phyloP scores from a whole-genome alignment of 2,329 filamentous ascomycete species.

The Cercospora sp. region DNA sequence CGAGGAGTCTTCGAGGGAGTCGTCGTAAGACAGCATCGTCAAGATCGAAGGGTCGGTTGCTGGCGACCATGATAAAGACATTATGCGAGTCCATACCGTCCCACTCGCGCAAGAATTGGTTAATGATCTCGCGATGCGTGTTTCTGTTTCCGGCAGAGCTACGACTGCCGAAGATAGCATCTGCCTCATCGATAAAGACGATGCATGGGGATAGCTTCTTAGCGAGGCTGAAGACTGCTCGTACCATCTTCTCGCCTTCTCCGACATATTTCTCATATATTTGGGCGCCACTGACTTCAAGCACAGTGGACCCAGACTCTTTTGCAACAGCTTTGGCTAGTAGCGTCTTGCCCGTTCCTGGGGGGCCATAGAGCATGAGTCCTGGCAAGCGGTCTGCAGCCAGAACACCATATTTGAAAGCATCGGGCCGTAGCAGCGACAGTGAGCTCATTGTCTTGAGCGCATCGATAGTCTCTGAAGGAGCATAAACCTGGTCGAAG shows the following conservation, averaged over 20 bases:
- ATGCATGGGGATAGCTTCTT: slow-evolving; percentile 89
- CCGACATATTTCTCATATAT: slow-evolving; percentile 97
- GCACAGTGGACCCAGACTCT: slow-evolving; percentile 65
- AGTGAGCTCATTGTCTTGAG: slow-evolving; percentile 86
- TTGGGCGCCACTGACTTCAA: slow-evolving; percentile 86
- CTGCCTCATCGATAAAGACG: slow-evolving; percentile 96
- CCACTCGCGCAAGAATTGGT: slow-evolving; percentile 96
- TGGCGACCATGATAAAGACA: slow-evolving; percentile 97
- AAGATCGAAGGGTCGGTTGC: slow-evolving; percentile 91
- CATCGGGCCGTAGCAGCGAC: slow-evolving; percentile 82
- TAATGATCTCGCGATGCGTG: slow-evolving; percentile 84
- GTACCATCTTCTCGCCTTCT: slow-evolving; percentile 93
- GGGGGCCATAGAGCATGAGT: slow-evolving; percentile 92
- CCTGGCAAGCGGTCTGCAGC: slow-evolving; percentile 89
- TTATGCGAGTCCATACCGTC: slow-evolving; percentile 77
- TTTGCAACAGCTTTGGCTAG: slow-evolving; percentile 66
- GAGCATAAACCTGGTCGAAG: slow-evolving; percentile 82
- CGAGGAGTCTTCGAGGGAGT: slow-evolving; percentile 68
- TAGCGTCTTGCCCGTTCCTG: slow-evolving; percentile 85
- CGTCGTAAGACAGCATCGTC: slow-evolving; percentile 83
- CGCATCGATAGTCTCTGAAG: slow-evolving; percentile 78
- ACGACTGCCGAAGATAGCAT: slow-evolving; percentile 83
- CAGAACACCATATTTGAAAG: slow-evolving; percentile 93
- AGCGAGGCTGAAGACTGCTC: slow-evolving; percentile 85
- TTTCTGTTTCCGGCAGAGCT: slow-evolving; percentile 64